phyloP scores from a whole-genome alignment of 164 flowering plant genomes.

The Santalum album region DNA sequence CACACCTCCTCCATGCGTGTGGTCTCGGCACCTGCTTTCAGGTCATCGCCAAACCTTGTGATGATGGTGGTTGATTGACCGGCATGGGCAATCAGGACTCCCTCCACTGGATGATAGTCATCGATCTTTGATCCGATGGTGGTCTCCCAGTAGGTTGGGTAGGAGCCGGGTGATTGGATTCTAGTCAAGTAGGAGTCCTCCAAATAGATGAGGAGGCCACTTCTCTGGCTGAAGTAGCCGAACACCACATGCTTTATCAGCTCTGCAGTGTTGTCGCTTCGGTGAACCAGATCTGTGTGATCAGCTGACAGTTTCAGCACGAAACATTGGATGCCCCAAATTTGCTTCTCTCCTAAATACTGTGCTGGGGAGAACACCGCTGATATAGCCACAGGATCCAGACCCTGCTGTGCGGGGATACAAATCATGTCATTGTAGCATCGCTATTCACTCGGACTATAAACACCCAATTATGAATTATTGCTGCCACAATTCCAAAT shows the following conservation, averaged over 20 bases:
- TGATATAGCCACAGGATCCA: slow-evolving; percentile 66
- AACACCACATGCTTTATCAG: slow-evolving; percentile 66
- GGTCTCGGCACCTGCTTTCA: slow-evolving; percentile 41
- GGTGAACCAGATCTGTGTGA: slow-evolving; percentile 43
- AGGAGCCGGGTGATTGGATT: slow-evolving; percentile 58
- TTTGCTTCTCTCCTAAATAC: slow-evolving; percentile 61
- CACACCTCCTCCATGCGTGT: slow-evolving; percentile 69
- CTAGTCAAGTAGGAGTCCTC: slow-evolving; percentile 76
- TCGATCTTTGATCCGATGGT: slow-evolving; percentile 54
- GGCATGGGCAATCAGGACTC: slow-evolving; percentile 62
- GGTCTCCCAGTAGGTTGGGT: slow-evolving; percentile 79
- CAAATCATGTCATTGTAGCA: too few relatives aligned
- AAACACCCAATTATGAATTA: too few relatives aligned
- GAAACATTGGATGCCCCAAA: slow-evolving; percentile 50
- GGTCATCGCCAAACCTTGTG: slow-evolving; percentile 60
- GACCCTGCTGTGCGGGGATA: slow-evolving; percentile 33
- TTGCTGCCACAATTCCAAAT: too few relatives aligned
- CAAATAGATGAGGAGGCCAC: slow-evolving; percentile 55
- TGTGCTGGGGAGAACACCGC: slow-evolving; percentile 56
- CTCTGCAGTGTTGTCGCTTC: slow-evolving; percentile 72
- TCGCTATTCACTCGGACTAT: too few relatives aligned
- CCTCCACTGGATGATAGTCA: slow-evolving; percentile 60
- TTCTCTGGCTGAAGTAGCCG: slow-evolving; percentile 80
- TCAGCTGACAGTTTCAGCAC: slow-evolving; percentile 63
- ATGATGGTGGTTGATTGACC: slow-evolving; percentile 62